A percentile compares a stretch with the other conserved stretches of the same genome.
phyloP scores from a whole-genome alignment of 1,284 basidiomycete species.

The Testicularia cyperi region DNA sequence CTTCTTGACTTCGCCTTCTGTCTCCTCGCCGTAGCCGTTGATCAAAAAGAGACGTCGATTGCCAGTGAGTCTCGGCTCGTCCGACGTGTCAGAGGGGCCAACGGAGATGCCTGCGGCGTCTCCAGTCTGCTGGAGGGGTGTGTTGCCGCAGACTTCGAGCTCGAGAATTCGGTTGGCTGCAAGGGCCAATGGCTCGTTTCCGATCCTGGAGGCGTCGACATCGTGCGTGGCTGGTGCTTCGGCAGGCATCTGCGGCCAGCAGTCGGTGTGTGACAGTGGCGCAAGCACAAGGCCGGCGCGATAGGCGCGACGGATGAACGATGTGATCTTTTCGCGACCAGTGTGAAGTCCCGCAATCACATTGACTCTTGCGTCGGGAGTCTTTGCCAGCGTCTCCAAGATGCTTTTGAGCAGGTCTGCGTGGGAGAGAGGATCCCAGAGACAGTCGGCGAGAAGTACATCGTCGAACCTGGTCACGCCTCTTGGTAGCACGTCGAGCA shows the following conservation, averaged over 20 bases:
- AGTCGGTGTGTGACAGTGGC: conserved; percentile 2
- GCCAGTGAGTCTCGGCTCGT: conserved; percentile 27
- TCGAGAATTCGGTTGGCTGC: conserved; percentile 37
- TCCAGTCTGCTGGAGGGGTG: conserved; percentile 10
- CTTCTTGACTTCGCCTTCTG: conserved; percentile 30
- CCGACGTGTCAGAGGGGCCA: not conserved
- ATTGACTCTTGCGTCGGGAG: conserved; percentile 32
- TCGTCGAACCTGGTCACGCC: conserved; percentile 21
- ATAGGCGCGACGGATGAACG: conserved; percentile 43
- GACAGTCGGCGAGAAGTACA: conserved; percentile 55
- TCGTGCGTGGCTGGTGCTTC: not conserved
- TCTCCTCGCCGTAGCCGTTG: conserved; percentile 25
- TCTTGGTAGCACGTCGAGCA: conserved; percentile 42
- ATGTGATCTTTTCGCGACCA: conserved; percentile 45
- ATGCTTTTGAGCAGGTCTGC: conserved; percentile 47
- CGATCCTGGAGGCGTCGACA: conserved; percentile 3
- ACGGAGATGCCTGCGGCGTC: not conserved
- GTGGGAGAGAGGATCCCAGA: conserved; percentile 58
- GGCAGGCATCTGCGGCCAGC: conserved; percentile 12
- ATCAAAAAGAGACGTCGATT: conserved; percentile 17
- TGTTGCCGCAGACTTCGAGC: conserved; percentile 42
- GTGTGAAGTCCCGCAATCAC: conserved; percentile 57
- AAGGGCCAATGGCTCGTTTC: conserved; percentile 15
- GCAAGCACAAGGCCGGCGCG: conserved; percentile 37
- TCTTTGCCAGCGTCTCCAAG: conserved; percentile 14